Conservation (phyloP, 208 protist genomes). For the Phytomonas serpens region DNA sequence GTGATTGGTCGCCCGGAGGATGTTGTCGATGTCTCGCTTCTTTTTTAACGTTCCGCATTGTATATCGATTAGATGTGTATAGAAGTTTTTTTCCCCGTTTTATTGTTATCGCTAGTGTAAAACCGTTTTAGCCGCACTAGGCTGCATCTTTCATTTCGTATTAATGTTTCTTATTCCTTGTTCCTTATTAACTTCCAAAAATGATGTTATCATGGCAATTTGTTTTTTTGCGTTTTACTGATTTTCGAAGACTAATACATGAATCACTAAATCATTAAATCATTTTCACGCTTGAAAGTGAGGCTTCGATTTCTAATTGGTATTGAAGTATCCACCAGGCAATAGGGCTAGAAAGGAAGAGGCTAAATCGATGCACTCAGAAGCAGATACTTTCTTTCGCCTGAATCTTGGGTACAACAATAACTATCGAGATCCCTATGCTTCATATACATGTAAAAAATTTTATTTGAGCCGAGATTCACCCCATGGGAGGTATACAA, state of each 20-base stretch:
- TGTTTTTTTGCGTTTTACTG: not conserved
- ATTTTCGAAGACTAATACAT: not conserved
- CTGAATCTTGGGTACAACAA: not conserved
- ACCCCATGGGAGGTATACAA: not conserved
- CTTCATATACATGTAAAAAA: not conserved
- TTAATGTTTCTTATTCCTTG: conserved; percentile 16
- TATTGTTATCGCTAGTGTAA: not conserved
- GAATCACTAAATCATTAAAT: not conserved
- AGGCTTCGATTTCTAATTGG: not conserved
- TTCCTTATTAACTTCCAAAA: conserved; percentile 7
- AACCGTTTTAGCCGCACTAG: not conserved
- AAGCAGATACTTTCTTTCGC: not conserved
- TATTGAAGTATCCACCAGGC: not conserved
- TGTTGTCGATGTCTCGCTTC: conserved; percentile 55
- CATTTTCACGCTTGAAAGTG: not conserved
- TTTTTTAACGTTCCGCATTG: conserved; percentile 19
- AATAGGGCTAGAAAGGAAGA: not conserved
- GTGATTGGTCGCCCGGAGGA: conserved; percentile 82
- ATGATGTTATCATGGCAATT: not conserved
- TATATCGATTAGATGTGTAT: conserved; percentile 17
- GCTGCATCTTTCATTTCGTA: conserved; percentile 6
- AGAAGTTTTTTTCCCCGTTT: conserved; percentile 7
- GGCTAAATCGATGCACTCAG: not conserved
- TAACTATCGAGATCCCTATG: not conserved
- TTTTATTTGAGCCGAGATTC: not conserved